Evolutionary conservation across 805 yeast genomes (phyloP), one percentile per base, ranked within the genome.

Genomic region (Wickerhamiella vanderwaltii): DNA sequence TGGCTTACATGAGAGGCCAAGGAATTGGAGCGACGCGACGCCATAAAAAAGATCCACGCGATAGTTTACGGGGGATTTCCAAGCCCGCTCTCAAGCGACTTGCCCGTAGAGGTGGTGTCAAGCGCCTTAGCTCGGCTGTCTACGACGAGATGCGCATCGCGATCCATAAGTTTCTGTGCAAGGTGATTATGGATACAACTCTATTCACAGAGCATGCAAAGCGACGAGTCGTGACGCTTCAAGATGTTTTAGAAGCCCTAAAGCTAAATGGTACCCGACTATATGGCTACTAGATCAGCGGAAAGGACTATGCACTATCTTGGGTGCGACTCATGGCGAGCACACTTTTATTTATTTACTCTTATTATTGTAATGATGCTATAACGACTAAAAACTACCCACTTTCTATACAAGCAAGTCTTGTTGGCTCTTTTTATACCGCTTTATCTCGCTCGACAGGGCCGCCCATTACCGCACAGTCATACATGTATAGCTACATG

Each of bases 41-140:
- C 18, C 18, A 20, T 33, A 20, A 13, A 33, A 20, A 22, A 17
- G 36, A 20, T 12, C 17, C 13, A 9, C 86, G 97, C 77, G 98
- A 91, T 70, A 88, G 88, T 88, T 87, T 88, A 58, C 96, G 86
- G 73, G 97, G 97, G 75, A 87, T 88, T 66, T 88, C 98, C 49
- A 88, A 88, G 78, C 97, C 97, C 64, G 97, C 97, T 64, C 88
- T 88, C 65, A 85, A 97, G 76, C 87, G 97, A 82, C 80, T 88
- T 61, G 97, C 97, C 41, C 87, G 97, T 79, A 85, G 97, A 83
- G 97, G 97, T 73, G 97, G 97, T 86, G 97, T 88, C 64, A 91
- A 88, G 80, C 95, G 97, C 82, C 88, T 88, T 61, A 87, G 96
- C 51, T 96, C 94, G 67, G 74, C 87, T 65, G 88, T 88, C 66